Base-by-base conservation (phyloP, 805 yeast genomes). In the Priceomyces medius region DNA sequence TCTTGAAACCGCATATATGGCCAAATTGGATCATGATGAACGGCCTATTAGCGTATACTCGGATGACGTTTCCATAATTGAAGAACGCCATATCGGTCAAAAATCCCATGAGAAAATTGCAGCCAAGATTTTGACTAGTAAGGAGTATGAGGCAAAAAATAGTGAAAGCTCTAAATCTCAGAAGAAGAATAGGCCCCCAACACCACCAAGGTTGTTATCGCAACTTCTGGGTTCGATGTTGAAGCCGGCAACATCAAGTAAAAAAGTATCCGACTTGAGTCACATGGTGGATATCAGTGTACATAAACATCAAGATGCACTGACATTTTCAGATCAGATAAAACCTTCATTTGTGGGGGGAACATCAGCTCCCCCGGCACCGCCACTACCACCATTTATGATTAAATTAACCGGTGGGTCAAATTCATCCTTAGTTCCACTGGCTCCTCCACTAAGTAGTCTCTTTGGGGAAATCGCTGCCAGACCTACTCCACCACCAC, bases 341-440 rank as follows among this genome's bases (percentile, higher is more conserved):
- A n/a, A n/a, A n/a, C n/a, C n/a, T n/a, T n/a, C n/a, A n/a, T n/a
- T n/a, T n/a, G n/a, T n/a, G n/a, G n/a, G n/a, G n/a, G n/a, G n/a
- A n/a, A n/a, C n/a, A 8, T 35, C 47, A 14, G 45, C 50, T 10
- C 29, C 29, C 10, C 48, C 49, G n/a, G 47, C 53, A 12, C 56
- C 56, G 14, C 55, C 54, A n/a, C 37, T 49, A 18, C 53, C 51
- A 37, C 19, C 41, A 20, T 42, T 47, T 26, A 31, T 35, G 14
- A 21, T 13, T 19, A 29, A 21, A 29, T 16, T 19, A 10, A 31
- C 12, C 19, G 17, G 20, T 12, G 20, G 26, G 29, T 8, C 14
- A 10, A 20, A 20, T 20, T 27, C 17, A 13, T 14, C 17, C 7
- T 12, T 18, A 14, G 21, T 7, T 5, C 5, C 29, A 4, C 37